Evolutionary conservation across 345 rosid genomes (phyloP).

Genomic region (Zanthoxylum bungeanum): DNA sequence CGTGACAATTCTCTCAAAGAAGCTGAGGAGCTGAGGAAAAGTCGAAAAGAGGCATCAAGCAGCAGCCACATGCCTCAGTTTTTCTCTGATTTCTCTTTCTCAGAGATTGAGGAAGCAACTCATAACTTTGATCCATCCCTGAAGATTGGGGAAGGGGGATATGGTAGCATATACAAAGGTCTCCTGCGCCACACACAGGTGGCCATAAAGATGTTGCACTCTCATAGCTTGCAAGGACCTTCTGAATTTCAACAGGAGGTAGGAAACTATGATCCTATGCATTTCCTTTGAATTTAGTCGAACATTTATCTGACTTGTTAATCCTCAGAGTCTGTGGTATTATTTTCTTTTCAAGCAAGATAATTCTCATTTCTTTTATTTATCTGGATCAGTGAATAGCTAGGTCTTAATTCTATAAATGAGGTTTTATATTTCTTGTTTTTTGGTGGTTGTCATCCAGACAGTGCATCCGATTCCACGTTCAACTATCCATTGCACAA

Average conservation of each 20-base stretch:
- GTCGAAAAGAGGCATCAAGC: conserved; percentile 53
- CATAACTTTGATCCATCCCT: conserved; percentile 52
- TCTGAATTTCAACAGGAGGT: conserved; percentile 94
- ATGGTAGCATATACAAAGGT: conserved; percentile 79
- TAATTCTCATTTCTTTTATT: not conserved
- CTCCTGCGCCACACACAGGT: conserved; percentile 57
- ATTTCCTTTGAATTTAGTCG: not conserved
- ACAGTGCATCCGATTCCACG: not conserved
- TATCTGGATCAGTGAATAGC: not conserved
- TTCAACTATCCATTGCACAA: not conserved
- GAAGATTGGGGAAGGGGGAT: conserved; percentile 94
- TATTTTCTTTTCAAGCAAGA: not conserved
- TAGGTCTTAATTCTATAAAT: not conserved
- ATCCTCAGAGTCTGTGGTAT: not conserved
- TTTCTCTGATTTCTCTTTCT: conserved; percentile 62
- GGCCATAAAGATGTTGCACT: conserved; percentile 67
- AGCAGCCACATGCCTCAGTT: conserved; percentile 39
- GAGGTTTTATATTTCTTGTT: not conserved
- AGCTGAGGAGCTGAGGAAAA: conserved; percentile 72
- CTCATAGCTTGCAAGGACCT: conserved; percentile 77
- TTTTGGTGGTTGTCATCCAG: not conserved
- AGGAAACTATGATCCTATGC: conserved; percentile 16
- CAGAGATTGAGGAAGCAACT: conserved; percentile 77
- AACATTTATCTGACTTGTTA: not conserved
- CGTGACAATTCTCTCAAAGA: conserved; percentile 78